Conservation (phyloP, 2,329 filamentous ascomycete genomes). For the Colletotrichum sojae region DNA sequence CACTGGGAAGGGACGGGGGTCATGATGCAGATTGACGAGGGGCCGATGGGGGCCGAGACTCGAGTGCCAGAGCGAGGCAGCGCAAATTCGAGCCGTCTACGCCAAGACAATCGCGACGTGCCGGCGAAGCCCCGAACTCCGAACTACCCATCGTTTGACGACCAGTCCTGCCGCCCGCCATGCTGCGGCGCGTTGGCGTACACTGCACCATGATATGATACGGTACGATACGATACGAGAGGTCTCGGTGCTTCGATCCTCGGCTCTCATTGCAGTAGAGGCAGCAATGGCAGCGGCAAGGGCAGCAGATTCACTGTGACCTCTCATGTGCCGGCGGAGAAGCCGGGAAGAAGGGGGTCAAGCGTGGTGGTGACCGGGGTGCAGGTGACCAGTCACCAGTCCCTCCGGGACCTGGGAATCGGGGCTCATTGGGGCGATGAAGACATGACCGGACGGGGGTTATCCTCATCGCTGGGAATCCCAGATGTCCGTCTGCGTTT, state of each 20-base stretch:
- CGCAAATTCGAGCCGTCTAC: not conserved
- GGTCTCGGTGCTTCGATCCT: not conserved
- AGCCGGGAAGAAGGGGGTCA: slow-evolving; percentile 23
- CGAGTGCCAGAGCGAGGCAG: not conserved
- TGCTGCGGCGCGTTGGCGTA: not conserved
- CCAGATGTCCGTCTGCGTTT: not conserved
- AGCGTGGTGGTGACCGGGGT: not conserved
- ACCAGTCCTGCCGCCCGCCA: slow-evolving; percentile 27
- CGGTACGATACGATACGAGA: too few relatives aligned
- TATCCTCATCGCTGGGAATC: slow-evolving; percentile 55
- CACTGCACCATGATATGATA: not conserved
- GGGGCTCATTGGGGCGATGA: slow-evolving; percentile 10
- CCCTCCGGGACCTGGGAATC: slow-evolving; percentile 2
- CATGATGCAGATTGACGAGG: not conserved
- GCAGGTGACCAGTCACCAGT: slow-evolving; percentile 18
- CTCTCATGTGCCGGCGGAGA: slow-evolving; percentile 13
- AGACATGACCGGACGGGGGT: slow-evolving; percentile 63
- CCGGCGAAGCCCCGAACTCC: slow-evolving; percentile 21
- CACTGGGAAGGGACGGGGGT: not conserved
- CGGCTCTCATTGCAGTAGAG: not conserved
- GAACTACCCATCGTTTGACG: slow-evolving; percentile 1
- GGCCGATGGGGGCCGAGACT: not conserved
- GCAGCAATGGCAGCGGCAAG: slow-evolving; percentile 13
- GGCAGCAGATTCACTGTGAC: not conserved
- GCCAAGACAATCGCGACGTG: slow-evolving; percentile 27